Evolutionary conservation across 768 basidiomycete species (phyloP), one percentile per base, ranked within the genome.

Genomic region (Pulveroboletus sp.): DNA sequence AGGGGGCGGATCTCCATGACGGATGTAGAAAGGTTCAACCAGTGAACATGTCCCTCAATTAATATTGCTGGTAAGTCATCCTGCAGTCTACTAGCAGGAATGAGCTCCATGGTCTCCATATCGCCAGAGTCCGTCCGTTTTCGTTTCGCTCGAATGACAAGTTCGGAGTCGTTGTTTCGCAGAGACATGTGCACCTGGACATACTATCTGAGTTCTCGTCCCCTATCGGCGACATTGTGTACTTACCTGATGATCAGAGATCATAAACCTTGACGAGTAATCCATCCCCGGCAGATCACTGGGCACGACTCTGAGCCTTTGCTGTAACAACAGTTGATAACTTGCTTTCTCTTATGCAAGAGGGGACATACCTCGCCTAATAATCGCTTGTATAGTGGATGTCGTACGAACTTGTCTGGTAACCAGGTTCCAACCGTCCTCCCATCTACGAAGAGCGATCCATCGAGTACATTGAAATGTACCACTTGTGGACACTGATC

Each of bases 381-480:
- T 5, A 69, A 31, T 0, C 39, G 24, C 23, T n/a, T 43, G 32
- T 66, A 68, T 1, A 52, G 42, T 3, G 60, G 41, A 37, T 62
- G 65, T 2, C 27, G 43, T 29, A 42, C 41, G 21, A 68, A 56
- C 6, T 17, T 38, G 5, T 24, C 21, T 0, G 68, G 66, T 5
- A 68, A 52, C 24, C 56, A 50, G 0, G 12, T 29, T 9, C 60
- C 62, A 5, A 68, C 20, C 0, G 62, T 55, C 32, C 53, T 63
- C 4, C 62, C 68, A 11, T 66, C 48, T 4, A 68, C 58, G 33
- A 69, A 43, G 12, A 68, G 54, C 1, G 54, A 48, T 1, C 67
- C 67, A 19, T 61, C 55, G 5, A 78, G 51, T 3, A 79, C 27
- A 45, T 81, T 70, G 14, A 75, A 59, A 37, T 71, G 64, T 7